Conservation (phyloP, 192 early-diverging fungal species). For the Mortierella hygrophila region DNA sequence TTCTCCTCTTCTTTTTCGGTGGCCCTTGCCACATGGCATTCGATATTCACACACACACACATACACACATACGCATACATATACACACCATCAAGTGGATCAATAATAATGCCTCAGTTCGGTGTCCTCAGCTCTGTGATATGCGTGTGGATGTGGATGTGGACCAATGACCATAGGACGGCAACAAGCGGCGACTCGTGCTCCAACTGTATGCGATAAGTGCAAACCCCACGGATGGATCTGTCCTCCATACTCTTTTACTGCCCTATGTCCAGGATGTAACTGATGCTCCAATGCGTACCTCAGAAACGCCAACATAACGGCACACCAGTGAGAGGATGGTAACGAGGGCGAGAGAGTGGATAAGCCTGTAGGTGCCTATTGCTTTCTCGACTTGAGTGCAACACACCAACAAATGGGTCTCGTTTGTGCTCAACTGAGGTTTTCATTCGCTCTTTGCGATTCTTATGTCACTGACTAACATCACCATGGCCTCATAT, state of each 20-base stretch:
- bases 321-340: background rate
- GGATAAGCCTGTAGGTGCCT: background rate
- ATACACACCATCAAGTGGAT: background rate
- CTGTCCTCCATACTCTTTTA: background rate
- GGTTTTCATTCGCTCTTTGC: background rate
- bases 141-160: background rate
- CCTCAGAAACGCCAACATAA: background rate
- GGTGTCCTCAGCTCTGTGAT: background rate
- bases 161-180: background rate
- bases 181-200: background rate
- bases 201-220: background rate
- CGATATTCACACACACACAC: background rate
- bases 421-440: background rate
- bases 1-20: background rate
- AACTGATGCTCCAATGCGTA: background rate
- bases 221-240: background rate
- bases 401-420: too few relatives aligned
- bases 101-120: slow-evolving; percentile 1
- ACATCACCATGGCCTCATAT: slow-evolving; percentile 5
- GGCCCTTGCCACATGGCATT: slow-evolving; percentile 4
- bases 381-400: background rate
- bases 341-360: background rate
- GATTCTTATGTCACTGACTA: background rate
- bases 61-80: background rate
- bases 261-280: background rate